A percentile compares a stretch with the other conserved stretches of the same genome.
phyloP scores from a whole-genome alignment of 129 eudicot species.

The Chrysanthemum makinoi region DNA sequence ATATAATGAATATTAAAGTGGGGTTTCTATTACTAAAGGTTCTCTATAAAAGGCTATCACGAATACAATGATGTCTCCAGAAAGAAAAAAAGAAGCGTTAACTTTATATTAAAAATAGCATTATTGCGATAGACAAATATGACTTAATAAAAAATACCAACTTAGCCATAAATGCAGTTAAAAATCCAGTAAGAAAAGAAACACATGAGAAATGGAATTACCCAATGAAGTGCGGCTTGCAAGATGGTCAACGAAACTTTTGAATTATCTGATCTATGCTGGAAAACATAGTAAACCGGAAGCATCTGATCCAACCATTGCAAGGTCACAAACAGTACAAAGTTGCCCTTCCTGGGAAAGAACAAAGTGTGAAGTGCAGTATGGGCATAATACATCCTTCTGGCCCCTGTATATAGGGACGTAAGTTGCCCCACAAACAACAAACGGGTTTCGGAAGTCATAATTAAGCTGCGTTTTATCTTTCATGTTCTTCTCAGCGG shows the following conservation, averaged over 20 bases:
- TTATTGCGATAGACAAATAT: neutral
- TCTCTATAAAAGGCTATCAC: neutral
- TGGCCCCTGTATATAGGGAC: conserved; percentile 73
- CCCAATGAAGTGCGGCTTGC: conserved; percentile 23
- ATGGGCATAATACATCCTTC: conserved; percentile 64
- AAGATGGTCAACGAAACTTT: conserved; percentile 4
- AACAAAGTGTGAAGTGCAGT: conserved; percentile 65
- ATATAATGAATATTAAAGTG: no score
- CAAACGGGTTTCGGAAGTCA: conserved; percentile 76
- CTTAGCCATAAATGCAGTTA: neutral
- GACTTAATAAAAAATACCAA: neutral
- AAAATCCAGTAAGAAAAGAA: conserved; percentile 7
- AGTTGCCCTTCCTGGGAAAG: conserved; percentile 58
- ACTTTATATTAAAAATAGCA: neutral
- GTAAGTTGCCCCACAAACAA: conserved; percentile 73
- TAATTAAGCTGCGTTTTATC: conserved; percentile 56
- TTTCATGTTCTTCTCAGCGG: conserved; percentile 69
- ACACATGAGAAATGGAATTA: conserved; percentile 16
- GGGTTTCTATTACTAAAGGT: no score
- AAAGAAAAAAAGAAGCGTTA: no score
- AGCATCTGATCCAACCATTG: conserved; percentile 66
- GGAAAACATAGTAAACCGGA: conserved; percentile 79
- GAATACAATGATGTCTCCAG: no score
- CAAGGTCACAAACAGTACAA: conserved; percentile 68
- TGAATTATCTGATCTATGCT: conserved; percentile 56